A percentile compares a stretch with the other conserved stretches of the same genome.
Conservation (phyloP, 2,329 filamentous ascomycete genomes). For the Penicillium sp. region DNA sequence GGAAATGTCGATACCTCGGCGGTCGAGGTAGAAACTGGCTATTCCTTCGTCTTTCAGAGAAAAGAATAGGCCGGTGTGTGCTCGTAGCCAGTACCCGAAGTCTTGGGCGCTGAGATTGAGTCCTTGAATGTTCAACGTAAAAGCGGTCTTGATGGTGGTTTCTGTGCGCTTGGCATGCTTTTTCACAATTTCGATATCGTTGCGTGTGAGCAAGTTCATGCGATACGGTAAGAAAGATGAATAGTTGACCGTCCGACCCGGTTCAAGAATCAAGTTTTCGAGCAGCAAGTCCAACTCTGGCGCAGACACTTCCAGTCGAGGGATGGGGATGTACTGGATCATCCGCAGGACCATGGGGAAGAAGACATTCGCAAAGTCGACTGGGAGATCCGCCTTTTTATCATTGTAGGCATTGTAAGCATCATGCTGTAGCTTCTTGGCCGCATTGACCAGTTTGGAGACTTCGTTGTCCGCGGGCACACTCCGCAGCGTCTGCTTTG, state of each 20-base stretch:
- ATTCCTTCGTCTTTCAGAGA: constrained; percentile 80
- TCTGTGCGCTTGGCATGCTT: constrained; percentile 67
- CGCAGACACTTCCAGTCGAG: constrained; percentile 81
- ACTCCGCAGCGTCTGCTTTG: constrained; percentile 67
- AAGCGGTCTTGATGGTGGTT: constrained; percentile 67
- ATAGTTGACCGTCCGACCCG: constrained; percentile 78
- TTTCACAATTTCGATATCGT: constrained; percentile 83
- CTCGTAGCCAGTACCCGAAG: constrained; percentile 83
- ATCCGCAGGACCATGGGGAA: constrained; percentile 74
- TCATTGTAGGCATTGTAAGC: constrained; percentile 67
- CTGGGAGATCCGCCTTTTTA: constrained; percentile 70
- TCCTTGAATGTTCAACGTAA: constrained; percentile 79
- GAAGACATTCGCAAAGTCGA: constrained; percentile 78
- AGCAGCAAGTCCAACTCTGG: constrained; percentile 82
- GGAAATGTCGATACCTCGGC: constrained; percentile 82
- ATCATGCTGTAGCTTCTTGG: constrained; percentile 67
- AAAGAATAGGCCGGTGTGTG: constrained; percentile 70
- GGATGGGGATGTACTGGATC: constrained; percentile 86
- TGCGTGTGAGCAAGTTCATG: constrained; percentile 78
- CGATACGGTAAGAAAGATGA: constrained; percentile 88
- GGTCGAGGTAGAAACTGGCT: constrained; percentile 80
- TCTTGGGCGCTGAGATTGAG: constrained; percentile 83
- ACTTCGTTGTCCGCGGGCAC: constrained; percentile 73
- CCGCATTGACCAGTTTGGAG: constrained; percentile 66
- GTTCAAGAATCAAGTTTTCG: constrained; percentile 88